Base-by-base conservation (phyloP, 1,284 basidiomycete genomes). In the Fomitopsis palustris region DNA sequence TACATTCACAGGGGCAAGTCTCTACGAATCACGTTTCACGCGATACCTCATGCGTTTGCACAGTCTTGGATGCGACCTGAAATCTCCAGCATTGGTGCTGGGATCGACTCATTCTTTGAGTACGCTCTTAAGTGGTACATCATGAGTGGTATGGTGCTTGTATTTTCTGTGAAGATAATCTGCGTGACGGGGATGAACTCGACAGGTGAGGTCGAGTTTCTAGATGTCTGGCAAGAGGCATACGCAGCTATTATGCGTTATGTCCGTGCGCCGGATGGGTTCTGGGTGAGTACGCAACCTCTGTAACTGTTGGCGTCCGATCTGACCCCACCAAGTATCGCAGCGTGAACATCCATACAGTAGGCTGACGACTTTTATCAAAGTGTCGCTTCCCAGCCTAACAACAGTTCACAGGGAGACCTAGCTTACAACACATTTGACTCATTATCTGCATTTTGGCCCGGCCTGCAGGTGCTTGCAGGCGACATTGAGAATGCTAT, bases 31-130 rank as follows among this genome's bases (percentile, higher is more conserved):
- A 7, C 19, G 12, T 55, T 33, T 37, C 33, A 33, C 27, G 12
- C 37, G 17, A 3, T 29, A 9, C 1, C 35, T 37, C 35, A 37
- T 9, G 3, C 3, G 4, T 9, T 10, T 14, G 39, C 62, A 53
- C 61, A 91, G 88, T 69, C 71, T 43, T 93, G 91, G 91, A 81
- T 81, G 23, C 75, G 79, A 51, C 92, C 92, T 25, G 89, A 92
- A 63, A 72, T 90, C 5, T 88, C 86, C 35, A 85, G 90, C 4
- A 90, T 95, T 37, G 95, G 95, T 29, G 95, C 95, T 14, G 95
- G 95, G 1, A 88, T 96, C 54, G 95, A 97, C 72, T 95, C 92
- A 9, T 96, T 95, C 72, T 95, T 90, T 70, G 95, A 98, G 74
- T 96, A 95, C 71, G 93, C 91, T 17, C 71, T 93, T 51, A 93